Evolutionary conservation across 164 flowering plant genomes (phyloP).

Genomic region (Chimonanthus praecox): DNA sequence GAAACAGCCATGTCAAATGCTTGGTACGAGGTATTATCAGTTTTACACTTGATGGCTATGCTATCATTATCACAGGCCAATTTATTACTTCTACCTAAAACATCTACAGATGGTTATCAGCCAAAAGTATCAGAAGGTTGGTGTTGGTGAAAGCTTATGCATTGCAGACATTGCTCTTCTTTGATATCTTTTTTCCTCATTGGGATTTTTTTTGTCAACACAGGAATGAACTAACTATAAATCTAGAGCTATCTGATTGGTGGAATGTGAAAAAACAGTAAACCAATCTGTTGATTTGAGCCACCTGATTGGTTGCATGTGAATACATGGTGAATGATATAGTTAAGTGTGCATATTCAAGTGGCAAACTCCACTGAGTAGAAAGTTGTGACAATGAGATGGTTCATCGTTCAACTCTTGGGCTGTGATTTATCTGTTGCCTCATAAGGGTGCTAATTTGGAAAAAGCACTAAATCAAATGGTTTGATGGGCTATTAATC

Average conservation of each 20-base stretch:
- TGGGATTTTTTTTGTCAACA: not conserved
- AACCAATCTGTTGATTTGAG: not conserved
- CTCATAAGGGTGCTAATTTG: not conserved
- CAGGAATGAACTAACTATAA: not conserved
- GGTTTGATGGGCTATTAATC: not conserved
- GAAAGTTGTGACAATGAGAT: not conserved
- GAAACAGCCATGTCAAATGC: slow-evolving; percentile 80
- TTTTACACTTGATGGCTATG: slow-evolving; percentile 90
- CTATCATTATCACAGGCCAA: slow-evolving; percentile 82
- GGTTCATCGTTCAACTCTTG: not conserved
- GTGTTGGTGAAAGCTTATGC: slow-evolving; percentile 2
- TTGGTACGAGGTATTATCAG: slow-evolving; percentile 93
- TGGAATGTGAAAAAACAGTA: not conserved
- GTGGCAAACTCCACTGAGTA: not conserved
- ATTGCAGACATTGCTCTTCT: not conserved
- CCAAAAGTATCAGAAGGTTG: slow-evolving; percentile 91
- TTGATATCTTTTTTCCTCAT: not conserved
- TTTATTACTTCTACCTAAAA: slow-evolving; percentile 77
- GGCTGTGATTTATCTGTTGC: not conserved
- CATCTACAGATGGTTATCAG: slow-evolving; percentile 75
- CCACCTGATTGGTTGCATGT: not conserved
- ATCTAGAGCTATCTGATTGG: not conserved
- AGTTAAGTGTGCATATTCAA: not conserved
- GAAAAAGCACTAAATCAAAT: not conserved
- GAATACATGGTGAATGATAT: not conserved